These are phyloP conservation scores for Leccinum truebloodii DNA, from an alignment of 768 basidiomycete genomes.

Conservation along the genomic window DNA sequence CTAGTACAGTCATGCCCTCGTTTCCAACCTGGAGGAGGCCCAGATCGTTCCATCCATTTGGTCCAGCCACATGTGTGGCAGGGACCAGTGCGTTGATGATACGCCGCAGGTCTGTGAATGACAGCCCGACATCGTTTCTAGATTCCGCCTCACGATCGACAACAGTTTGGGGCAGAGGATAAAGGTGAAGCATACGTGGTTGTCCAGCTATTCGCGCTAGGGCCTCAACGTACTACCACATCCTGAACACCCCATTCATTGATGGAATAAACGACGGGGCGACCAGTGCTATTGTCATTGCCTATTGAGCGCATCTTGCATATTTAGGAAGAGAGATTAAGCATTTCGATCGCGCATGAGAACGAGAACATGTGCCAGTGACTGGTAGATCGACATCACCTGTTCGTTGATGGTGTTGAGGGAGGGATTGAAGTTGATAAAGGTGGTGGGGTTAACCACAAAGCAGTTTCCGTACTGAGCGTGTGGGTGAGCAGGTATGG, in stretches of 20 bases:
- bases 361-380: too few species aligned
- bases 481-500: too few species aligned
- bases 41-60: constrained; percentile 52
- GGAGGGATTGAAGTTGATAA: too few species aligned
- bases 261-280: constrained; percentile 47
- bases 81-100: constrained; percentile 37
- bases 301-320: constrained; percentile 11
- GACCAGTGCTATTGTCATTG: background rate
- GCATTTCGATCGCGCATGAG: background rate
- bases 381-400: too few species aligned
- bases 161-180: background rate
- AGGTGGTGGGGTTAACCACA: too few species aligned
- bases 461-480: too few species aligned
- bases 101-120: constrained; percentile 9
- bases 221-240: constrained; percentile 33
- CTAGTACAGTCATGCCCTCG: constrained; percentile 35
- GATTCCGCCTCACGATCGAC: background rate
- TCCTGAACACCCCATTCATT: constrained; percentile 54
- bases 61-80: constrained; percentile 36
- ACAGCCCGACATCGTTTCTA: constrained; percentile 13
- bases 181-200: constrained; percentile 39
- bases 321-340: background rate
- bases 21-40: constrained; percentile 60
- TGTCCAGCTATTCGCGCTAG: constrained; percentile 44
- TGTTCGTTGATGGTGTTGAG: too few species aligned